Evolutionary conservation across 441 rosid species (phyloP), one percentile per base, ranked within the genome.

Genomic region (Populus hybrid): DNA sequence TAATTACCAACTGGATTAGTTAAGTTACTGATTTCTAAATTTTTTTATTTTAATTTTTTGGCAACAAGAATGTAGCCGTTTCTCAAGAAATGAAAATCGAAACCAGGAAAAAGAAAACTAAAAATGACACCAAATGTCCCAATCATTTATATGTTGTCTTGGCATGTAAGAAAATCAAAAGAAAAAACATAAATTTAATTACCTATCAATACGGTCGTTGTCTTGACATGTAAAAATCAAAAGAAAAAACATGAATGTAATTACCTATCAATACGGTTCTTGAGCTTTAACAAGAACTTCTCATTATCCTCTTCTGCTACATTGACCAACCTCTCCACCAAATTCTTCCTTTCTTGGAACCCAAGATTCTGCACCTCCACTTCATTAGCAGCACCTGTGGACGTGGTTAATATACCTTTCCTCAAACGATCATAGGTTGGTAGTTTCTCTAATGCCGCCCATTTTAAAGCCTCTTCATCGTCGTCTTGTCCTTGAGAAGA

Each of bases 391-490:
- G 31, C 81, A 7, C 88, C 88, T 1, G 72, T 69, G 0, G 89
- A 75, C 2, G 76, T 36, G 33, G 83, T 82, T 36, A 91, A 78
- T 45, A 92, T 73, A 18, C 97, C 95, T 80, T 84, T 93, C 79
- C 86, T 88, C 6, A 91, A 59, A 35, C 95, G 90, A 63, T 83
- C 87, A 67, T 71, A 85, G 20, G 97, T 93, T 1, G 94, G 95
- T n/a, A 91, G 83, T 84, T 75, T 90, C 86, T 91, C 91, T 1
- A 93, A 35, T 23, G 89, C 90, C 42, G 95, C 95, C 95, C 95
- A 91, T 79, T 63, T 88, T 40, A 91, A 83, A 74, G 88, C 94
- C 77, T 91, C 93, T 77, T 92, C 97, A 2, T 91, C 95, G 59
- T 90, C 88, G 64, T 89, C 91, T 7, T 83, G 85, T 29, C 88